Percentiles rank a stretch among this genome's conserved stretches.
These are phyloP conservation scores for Nephelium lappaceum DNA, from an alignment of 345 rosid genomes.

Conservation along the genomic window DNA sequence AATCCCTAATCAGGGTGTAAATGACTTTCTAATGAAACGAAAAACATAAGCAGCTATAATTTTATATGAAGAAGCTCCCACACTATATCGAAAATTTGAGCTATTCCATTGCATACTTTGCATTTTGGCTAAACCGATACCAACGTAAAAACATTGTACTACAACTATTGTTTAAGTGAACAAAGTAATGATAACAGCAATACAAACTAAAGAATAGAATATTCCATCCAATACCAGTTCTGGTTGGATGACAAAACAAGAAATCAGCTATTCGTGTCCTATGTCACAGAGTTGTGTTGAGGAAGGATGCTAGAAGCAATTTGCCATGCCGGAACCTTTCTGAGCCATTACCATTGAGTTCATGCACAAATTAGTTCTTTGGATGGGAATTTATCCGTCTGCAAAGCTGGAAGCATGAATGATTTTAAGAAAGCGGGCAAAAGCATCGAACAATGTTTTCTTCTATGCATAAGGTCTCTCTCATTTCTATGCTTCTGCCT, in stretches of 20 bases:
- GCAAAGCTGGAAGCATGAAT: not conserved
- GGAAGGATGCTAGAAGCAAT: not conserved
- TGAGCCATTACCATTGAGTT: not conserved
- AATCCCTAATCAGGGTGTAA: not conserved
- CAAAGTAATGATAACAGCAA: not conserved
- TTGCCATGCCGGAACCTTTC: not conserved
- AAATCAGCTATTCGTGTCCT: not conserved
- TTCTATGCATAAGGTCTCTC: not conserved
- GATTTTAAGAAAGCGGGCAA: not conserved
- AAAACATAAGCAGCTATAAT: not conserved
- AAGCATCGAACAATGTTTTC: not conserved
- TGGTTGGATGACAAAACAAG: not conserved
- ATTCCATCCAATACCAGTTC: not conserved
- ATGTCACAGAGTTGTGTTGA: not conserved
- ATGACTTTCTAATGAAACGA: not conserved
- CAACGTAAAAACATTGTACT: no score
- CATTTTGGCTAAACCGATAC: not conserved
- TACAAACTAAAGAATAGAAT: not conserved
- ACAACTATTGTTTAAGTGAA: not conserved
- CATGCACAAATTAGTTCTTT: not conserved
- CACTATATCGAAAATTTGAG: not conserved
- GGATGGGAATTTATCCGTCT: not conserved
- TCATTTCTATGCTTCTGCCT: slow-evolving; percentile 32
- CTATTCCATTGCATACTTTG: not conserved
- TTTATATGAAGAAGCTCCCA: not conserved